Percentiles rank a stretch among this genome's conserved stretches.
Evolutionary conservation across 176 grass and related monocot genomes (phyloP).

Genomic region (maize (Zea mays)): DNA sequence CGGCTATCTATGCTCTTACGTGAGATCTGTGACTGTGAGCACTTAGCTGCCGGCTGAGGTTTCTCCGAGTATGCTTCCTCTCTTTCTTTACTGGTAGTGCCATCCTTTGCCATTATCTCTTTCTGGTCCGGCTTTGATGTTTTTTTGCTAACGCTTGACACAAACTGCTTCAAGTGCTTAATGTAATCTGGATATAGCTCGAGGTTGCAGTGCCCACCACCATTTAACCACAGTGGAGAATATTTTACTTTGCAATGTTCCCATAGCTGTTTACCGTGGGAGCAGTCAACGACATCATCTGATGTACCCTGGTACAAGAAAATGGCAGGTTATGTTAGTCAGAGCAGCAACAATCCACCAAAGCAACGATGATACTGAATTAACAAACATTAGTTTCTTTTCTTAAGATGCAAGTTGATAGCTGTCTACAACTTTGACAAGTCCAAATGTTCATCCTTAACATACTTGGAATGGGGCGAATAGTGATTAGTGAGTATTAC

Average conservation of each 20-base stretch:
- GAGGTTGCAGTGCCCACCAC: slow-evolving; percentile 97
- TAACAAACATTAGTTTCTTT: not conserved
- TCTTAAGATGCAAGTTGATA: slow-evolving; percentile 16
- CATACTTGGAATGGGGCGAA: slow-evolving; percentile 13
- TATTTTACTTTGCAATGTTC: slow-evolving; percentile 97
- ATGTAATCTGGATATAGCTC: slow-evolving; percentile 92
- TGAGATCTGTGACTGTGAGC: slow-evolving; percentile 63
- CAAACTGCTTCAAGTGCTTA: slow-evolving; percentile 77
- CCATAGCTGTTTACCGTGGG: slow-evolving; percentile 92
- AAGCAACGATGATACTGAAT: slow-evolving; percentile 15
- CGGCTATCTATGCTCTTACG: slow-evolving; percentile 86
- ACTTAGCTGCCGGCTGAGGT: slow-evolving; percentile 51
- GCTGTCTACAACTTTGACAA: slow-evolving; percentile 15
- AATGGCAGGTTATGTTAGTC: slow-evolving; percentile 30
- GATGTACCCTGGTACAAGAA: slow-evolving; percentile 72
- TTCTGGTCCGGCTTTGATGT: slow-evolving; percentile 49
- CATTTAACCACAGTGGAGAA: slow-evolving; percentile 80
- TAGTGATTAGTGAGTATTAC: not conserved
- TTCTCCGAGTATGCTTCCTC: slow-evolving; percentile 38
- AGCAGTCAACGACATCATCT: slow-evolving; percentile 94
- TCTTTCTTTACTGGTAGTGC: slow-evolving; percentile 23
- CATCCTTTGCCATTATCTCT: slow-evolving; percentile 30
- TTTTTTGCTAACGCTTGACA: slow-evolving; percentile 57
- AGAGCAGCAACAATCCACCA: slow-evolving; percentile 6
- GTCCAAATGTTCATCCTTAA: slow-evolving; percentile 5